phyloP scores from a whole-genome alignment of 495 filamentous ascomycete species.

The Viridothelium virens region DNA sequence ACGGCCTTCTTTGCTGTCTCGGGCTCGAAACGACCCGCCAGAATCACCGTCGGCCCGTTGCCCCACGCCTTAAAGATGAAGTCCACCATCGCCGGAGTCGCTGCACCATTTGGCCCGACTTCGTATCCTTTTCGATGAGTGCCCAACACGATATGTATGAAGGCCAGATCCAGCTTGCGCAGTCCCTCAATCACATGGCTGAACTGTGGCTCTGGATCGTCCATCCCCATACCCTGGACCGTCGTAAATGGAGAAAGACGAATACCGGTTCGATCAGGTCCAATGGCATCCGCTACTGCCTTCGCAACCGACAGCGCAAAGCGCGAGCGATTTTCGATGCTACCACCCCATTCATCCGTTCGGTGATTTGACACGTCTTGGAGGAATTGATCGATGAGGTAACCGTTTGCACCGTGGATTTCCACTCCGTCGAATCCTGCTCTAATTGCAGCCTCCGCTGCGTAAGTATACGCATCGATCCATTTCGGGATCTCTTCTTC shows the following conservation, averaged over 20 bases:
- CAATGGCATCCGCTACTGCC: slow-evolving; percentile 56
- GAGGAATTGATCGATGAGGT: slow-evolving; percentile 66
- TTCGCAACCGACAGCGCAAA: slow-evolving; percentile 59
- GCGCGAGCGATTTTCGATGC: slow-evolving; percentile 59
- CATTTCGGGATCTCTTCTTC: slow-evolving; percentile 49
- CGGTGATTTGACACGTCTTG: slow-evolving; percentile 57
- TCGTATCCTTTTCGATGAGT: neutral
- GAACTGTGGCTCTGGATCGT: slow-evolving; percentile 55
- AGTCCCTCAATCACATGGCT: slow-evolving; percentile 45
- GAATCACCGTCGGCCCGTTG: slow-evolving; percentile 46
- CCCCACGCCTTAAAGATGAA: slow-evolving; percentile 45
- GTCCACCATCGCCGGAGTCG: slow-evolving; percentile 39
- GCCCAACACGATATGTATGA: slow-evolving; percentile 54
- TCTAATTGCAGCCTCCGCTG: slow-evolving; percentile 54
- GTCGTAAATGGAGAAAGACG: slow-evolving; percentile 54
- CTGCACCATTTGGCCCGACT: neutral
- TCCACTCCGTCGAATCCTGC: slow-evolving; percentile 76
- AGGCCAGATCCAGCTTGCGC: slow-evolving; percentile 48
- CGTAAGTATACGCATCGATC: slow-evolving; percentile 52
- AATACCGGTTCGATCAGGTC: slow-evolving; percentile 53
- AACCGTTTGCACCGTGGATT: slow-evolving; percentile 67
- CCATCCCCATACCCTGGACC: slow-evolving; percentile 62
- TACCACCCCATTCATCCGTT: slow-evolving; percentile 61
- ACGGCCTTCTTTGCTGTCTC: slow-evolving; percentile 42
- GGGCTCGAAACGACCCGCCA: slow-evolving; percentile 50